Percentiles rank a stretch among this genome's conserved stretches.
phyloP scores from a whole-genome alignment of 805 yeast species.

The Jamesozyma piceae region DNA sequence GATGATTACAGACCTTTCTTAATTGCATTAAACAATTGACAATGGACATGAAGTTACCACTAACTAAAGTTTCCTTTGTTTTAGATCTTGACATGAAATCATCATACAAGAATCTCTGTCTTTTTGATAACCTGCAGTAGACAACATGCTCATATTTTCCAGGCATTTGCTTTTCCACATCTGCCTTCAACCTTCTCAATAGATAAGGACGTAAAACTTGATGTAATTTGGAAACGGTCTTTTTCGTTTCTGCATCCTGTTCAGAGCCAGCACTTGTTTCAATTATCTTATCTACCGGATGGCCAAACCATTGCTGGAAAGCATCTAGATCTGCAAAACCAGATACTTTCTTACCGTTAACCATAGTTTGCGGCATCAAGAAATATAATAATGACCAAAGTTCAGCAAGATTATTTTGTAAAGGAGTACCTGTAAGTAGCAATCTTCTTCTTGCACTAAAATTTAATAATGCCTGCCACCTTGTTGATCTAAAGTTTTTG shows the following conservation, averaged over 20 bases:
- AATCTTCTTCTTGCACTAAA: constrained; percentile 87
- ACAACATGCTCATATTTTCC: constrained; percentile 93
- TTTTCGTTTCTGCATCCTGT: constrained; percentile 67
- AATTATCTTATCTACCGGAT: constrained; percentile 86
- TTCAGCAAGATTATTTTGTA: constrained; percentile 90
- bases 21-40: constrained; percentile 96
- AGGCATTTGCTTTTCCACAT: constrained; percentile 98
- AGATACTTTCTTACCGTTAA: constrained; percentile 36
- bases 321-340: constrained; percentile 95
- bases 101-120: constrained; percentile 87
- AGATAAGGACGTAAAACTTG: constrained; percentile 90
- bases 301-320: constrained; percentile 98
- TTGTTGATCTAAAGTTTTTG: constrained; percentile 87
- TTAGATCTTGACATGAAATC: constrained; percentile 97
- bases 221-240: constrained; percentile 81
- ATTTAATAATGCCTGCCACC: constrained; percentile 94
- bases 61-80: constrained; percentile 84
- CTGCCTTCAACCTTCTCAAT: constrained; percentile 83
- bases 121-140: constrained; percentile 81
- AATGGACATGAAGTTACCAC: constrained; percentile 90
- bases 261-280: constrained; percentile 48
- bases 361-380: constrained; percentile 85
- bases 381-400: constrained; percentile 93
- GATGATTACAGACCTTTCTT: constrained; percentile 93
- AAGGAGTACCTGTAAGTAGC: constrained; percentile 90